Percentiles rank a stretch among this genome's conserved stretches.
phyloP scores from a whole-genome alignment of 2,329 filamentous ascomycete species.

The Cryphonectria naterciae region DNA sequence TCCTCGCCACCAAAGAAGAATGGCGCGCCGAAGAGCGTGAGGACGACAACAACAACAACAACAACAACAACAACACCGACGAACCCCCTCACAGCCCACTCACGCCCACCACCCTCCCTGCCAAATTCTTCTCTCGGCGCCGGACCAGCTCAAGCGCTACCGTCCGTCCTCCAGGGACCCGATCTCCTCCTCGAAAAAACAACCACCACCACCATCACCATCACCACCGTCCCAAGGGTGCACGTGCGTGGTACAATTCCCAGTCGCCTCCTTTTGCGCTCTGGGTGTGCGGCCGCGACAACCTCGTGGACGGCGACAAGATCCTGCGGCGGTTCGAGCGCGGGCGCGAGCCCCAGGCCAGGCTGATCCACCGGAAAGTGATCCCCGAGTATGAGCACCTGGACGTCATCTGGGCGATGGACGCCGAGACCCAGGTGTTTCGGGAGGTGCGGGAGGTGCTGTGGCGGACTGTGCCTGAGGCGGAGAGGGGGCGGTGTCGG shows the following conservation, averaged over 20 bases:
- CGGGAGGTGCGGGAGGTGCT: constrained; percentile 78
- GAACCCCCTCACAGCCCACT: constrained; percentile 31
- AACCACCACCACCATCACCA: constrained; percentile 41
- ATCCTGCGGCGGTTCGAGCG: constrained; percentile 75
- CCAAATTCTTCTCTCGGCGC: constrained; percentile 18
- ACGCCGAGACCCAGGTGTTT: constrained; percentile 81
- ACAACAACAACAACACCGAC: neutral
- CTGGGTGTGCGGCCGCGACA: constrained; percentile 84
- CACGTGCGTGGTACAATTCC: constrained; percentile 80
- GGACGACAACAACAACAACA: constrained; percentile 54
- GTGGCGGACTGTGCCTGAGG: constrained; percentile 72
- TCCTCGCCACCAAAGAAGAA: constrained; percentile 77
- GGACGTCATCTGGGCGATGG: constrained; percentile 94
- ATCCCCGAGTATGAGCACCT: constrained; percentile 91
- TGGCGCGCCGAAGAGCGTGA: constrained; percentile 63
- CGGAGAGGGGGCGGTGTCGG: constrained; percentile 58
- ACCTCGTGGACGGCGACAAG: constrained; percentile 79
- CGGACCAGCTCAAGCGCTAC: constrained; percentile 15
- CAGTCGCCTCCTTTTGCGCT: constrained; percentile 81
- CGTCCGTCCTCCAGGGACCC: constrained; percentile 31
- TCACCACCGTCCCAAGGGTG: constrained; percentile 46
- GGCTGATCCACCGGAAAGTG: constrained; percentile 79
- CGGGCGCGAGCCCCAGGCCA: constrained; percentile 79
- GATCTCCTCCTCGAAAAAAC: constrained; percentile 28
- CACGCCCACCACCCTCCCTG: constrained; percentile 1